phyloP scores from a whole-genome alignment of 202 grass and related monocot genomes.

The Eragrostis tef region DNA sequence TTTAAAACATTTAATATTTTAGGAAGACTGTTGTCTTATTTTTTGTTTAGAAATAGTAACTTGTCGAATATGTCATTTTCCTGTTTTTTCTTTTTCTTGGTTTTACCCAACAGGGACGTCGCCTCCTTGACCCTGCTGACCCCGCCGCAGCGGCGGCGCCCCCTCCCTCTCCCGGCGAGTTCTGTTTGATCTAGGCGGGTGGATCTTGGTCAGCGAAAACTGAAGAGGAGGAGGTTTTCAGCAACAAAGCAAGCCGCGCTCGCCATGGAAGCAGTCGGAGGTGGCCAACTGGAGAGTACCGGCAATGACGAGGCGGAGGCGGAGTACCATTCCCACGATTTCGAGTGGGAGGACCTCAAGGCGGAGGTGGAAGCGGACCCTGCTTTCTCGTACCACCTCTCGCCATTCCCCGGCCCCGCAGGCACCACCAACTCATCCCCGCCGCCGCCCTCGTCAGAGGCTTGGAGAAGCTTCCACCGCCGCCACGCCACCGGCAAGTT shows the following conservation, averaged over 20 bases:
- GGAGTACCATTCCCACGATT: constrained; percentile 81
- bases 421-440: background rate
- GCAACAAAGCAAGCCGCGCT: background rate
- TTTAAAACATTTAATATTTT: too few species aligned
- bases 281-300: background rate
- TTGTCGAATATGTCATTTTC: too few species aligned
- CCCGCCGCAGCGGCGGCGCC: background rate
- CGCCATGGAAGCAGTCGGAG: constrained; percentile 30
- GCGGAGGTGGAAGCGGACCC: constrained; percentile 65
- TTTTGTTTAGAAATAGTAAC: too few species aligned
- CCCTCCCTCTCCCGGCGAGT: background rate
- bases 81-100: too few species aligned
- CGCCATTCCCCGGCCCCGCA: constrained; percentile 34
- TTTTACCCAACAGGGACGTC: too few species aligned
- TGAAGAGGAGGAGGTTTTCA: background rate
- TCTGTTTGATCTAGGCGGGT: background rate
- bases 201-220: background rate
- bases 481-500: constrained; percentile 76
- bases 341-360: constrained; percentile 80
- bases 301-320: constrained; percentile 44
- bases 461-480: constrained; percentile 88
- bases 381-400: constrained; percentile 69
- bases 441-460: constrained; percentile 53
- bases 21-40: too few species aligned
- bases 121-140: background rate